Conservation (phyloP, 202 grass and related monocot genomes). For the Panicum hallii region DNA sequence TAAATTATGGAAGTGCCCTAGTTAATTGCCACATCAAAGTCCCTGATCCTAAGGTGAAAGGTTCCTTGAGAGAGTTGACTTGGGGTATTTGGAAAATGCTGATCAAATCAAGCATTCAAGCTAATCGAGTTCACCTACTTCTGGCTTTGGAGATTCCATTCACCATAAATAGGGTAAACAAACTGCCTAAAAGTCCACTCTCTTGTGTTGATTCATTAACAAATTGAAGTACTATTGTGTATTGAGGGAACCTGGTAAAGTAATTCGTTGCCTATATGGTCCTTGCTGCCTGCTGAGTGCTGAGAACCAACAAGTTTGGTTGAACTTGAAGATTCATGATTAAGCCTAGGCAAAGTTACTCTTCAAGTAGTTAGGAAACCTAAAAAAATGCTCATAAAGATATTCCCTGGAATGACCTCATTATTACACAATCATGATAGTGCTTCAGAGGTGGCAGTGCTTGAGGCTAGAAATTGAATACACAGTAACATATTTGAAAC, state of each 20-base stretch:
- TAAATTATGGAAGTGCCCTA: neutral
- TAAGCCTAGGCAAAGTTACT: neutral
- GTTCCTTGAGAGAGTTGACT: neutral
- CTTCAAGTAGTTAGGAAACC: neutral
- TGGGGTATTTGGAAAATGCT: neutral
- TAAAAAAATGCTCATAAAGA: neutral
- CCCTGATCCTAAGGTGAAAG: neutral
- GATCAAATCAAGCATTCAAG: neutral
- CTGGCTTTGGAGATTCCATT: neutral
- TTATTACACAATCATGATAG: neutral
- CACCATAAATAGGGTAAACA: neutral
- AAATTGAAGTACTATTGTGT: neutral
- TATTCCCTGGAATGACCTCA: neutral
- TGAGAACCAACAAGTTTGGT: constrained; percentile 15
- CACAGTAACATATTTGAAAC: constrained; percentile 9
- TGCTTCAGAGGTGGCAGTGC: neutral
- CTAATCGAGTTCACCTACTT: neutral
- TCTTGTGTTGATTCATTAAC: neutral
- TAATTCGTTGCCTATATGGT: constrained; percentile 8
- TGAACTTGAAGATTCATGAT: constrained; percentile 34
- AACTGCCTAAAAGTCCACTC: neutral
- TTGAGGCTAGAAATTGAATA: neutral
- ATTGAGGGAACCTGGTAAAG: neutral
- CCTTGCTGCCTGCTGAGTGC: neutral
- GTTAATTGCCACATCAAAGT: neutral